phyloP scores from a whole-genome alignment of 176 grass and related monocot genomes.

The Stipa capillata region DNA sequence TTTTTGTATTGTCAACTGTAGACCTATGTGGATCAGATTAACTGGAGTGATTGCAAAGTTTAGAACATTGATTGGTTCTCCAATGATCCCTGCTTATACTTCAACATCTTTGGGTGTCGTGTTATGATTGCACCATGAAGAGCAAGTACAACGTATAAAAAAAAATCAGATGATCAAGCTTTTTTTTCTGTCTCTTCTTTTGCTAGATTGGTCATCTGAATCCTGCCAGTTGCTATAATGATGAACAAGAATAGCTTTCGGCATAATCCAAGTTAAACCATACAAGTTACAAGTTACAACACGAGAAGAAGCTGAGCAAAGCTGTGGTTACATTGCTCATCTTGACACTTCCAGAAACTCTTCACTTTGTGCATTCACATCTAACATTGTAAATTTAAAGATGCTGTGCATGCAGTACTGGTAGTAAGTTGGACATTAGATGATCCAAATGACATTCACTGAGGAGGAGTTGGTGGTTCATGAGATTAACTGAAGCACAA shows the following conservation, averaged over 20 bases:
- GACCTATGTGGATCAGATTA: background rate
- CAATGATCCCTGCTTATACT: background rate
- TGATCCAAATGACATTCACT: background rate
- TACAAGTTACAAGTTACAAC: background rate
- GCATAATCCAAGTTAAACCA: background rate
- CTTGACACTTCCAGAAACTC: background rate
- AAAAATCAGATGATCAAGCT: background rate
- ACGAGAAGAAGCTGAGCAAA: background rate
- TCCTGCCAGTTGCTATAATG: background rate
- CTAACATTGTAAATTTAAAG: background rate
- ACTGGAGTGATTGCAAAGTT: background rate
- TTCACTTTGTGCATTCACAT: background rate
- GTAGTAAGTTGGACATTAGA: background rate
- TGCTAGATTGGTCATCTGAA: background rate
- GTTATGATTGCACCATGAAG: constrained; percentile 11
- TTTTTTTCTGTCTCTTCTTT: background rate
- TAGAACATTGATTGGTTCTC: constrained; percentile 9
- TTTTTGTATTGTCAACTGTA: constrained; percentile 3
- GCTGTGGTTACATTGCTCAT: background rate
- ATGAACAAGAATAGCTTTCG: background rate
- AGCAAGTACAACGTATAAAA: background rate
- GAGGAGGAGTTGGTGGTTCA: background rate
- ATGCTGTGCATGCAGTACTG: background rate
- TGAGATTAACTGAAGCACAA: background rate
- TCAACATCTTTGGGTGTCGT: background rate